A percentile compares a stretch with the other conserved stretches of the same genome.
Conservation (phyloP, 306 rosid genomes). For the Inga oerstediana region DNA sequence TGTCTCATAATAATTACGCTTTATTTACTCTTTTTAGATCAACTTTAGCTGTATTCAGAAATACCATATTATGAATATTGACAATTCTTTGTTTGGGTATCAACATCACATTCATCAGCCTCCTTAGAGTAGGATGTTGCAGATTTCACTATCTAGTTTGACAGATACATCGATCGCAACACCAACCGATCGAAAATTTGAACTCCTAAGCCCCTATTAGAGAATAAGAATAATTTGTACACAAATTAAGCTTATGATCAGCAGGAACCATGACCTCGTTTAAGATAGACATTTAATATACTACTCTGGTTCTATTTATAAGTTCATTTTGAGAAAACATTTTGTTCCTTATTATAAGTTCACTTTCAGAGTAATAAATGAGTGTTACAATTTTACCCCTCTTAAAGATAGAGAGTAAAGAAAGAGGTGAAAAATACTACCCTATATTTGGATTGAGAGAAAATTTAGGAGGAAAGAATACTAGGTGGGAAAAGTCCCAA, state of each 20-base stretch:
- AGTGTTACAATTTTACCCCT: no score
- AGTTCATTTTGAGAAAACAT: no score
- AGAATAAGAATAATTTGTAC: neutral
- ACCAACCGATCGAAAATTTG: neutral
- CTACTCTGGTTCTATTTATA: no score
- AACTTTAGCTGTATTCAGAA: neutral
- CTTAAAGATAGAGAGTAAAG: no score
- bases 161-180: neutral
- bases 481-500: no score
- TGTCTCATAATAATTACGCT: neutral
- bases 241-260: constrained; percentile 24
- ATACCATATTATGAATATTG: neutral
- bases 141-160: constrained; percentile 11
- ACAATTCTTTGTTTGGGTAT: constrained; percentile 7
- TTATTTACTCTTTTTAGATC: neutral
- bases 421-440: no score
- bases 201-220: neutral
- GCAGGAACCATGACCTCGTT: constrained; percentile 1
- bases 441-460: no score
- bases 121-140: constrained; percentile 18
- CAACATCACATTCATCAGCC: constrained; percentile 18
- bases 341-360: no score
- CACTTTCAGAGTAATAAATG: no score
- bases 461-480: no score
- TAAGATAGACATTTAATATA: neutral